Conservation (phyloP, 371 early-diverging fungal species). For the Mucor piriformis region DNA sequence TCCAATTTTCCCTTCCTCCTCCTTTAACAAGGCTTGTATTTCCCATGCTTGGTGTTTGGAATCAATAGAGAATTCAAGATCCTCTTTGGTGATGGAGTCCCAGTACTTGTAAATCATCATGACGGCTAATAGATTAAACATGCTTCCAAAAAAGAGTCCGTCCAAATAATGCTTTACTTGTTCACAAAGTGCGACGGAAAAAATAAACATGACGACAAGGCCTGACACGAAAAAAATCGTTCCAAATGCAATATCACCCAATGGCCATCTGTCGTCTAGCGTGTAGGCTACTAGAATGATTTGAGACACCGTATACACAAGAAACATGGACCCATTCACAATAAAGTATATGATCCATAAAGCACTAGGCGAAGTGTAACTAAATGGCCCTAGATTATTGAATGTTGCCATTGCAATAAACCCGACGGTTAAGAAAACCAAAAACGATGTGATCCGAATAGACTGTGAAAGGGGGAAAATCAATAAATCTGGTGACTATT, state of each 20-base stretch:
- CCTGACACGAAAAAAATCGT: conserved; percentile 77
- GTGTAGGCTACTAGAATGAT: conserved; percentile 83
- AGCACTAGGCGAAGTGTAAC: conserved; percentile 58
- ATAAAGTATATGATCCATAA: conserved; percentile 80
- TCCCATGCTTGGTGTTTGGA: conserved; percentile 65
- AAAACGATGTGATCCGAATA: conserved; percentile 68
- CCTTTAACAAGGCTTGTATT: conserved; percentile 22
- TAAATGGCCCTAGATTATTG: conserved; percentile 63
- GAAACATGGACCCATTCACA: conserved; percentile 67
- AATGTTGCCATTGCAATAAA: conserved; percentile 81
- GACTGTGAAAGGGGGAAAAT: conserved; percentile 47
- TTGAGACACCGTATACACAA: conserved; percentile 79
- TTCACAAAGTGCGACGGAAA: conserved; percentile 74
- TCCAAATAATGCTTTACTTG: conserved; percentile 86
- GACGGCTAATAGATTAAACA: conserved; percentile 79
- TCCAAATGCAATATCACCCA: conserved; percentile 80
- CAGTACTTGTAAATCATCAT: conserved; percentile 97
- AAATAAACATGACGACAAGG: conserved; percentile 67
- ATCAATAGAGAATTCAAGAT: conserved; percentile 87
- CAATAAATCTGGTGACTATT: conserved; percentile 16
- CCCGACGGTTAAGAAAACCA: conserved; percentile 65
- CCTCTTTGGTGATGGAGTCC: conserved; percentile 94
- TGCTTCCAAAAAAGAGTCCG: conserved; percentile 86
- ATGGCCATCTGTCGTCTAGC: conserved; percentile 89
- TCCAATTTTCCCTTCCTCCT: conserved; percentile 13